Percentiles rank a stretch among this genome's conserved stretches.
phyloP scores from a whole-genome alignment of 306 rosid species.

The Macrotyloma uniflorum region DNA sequence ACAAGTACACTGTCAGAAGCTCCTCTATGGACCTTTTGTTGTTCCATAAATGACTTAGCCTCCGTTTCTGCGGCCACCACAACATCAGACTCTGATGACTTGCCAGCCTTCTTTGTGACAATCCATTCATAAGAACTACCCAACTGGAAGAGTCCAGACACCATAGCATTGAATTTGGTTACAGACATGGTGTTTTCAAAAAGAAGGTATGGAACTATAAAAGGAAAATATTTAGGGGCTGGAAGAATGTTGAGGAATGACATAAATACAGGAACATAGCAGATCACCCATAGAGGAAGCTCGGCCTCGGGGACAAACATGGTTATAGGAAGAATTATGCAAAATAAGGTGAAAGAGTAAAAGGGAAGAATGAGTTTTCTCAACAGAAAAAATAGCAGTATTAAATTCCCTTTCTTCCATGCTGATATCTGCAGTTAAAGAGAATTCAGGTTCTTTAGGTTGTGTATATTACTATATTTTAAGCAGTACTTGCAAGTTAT shows the following conservation, averaged over 20 bases:
- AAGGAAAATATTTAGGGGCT: constrained; percentile 49
- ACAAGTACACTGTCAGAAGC: constrained; percentile 67
- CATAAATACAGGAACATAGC: constrained; percentile 78
- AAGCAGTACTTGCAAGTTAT: constrained; percentile 16
- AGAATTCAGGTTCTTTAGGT: constrained; percentile 24
- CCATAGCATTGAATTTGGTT: constrained; percentile 84
- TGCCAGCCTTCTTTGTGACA: constrained; percentile 82
- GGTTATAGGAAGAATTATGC: constrained; percentile 82
- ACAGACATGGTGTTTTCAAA: constrained; percentile 48
- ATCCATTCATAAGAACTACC: constrained; percentile 89
- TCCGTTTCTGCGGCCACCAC: constrained; percentile 62
- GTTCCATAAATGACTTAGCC: constrained; percentile 50
- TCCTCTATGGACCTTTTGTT: constrained; percentile 55
- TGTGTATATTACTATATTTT: neutral
- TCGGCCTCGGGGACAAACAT: constrained; percentile 91
- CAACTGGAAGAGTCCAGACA: constrained; percentile 78
- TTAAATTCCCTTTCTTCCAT: constrained; percentile 76
- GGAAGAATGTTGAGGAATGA: constrained; percentile 82
- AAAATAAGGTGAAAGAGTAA: constrained; percentile 83
- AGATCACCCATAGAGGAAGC: constrained; percentile 83
- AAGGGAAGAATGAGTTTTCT: constrained; percentile 86
- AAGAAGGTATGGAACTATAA: constrained; percentile 7
- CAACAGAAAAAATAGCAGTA: constrained; percentile 70
- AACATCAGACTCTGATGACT: constrained; percentile 76
- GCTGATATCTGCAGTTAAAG: constrained; percentile 62